Base-by-base conservation (phyloP, 371 early-diverging fungal species). In the Mortierella sp. region DNA sequence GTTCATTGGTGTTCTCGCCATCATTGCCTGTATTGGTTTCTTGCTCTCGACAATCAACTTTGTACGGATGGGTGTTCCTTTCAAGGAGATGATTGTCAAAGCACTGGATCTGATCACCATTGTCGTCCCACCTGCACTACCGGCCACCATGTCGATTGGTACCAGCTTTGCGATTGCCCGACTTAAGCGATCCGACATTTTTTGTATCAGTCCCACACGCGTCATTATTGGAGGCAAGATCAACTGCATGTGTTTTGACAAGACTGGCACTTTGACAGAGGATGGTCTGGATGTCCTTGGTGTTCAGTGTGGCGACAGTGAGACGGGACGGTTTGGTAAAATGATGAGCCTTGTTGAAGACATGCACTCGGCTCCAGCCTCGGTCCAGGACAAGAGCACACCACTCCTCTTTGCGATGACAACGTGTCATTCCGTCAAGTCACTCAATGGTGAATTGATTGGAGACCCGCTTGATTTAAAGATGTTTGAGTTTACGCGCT, bases 181-280 rank as follows among this genome's bases (percentile, higher is more conserved):
- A 23, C 84, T 99, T 46, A 91, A 91, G 60, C 88, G 89, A 57
- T 68, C 84, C n/a, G 89, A 91, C 25, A 98, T 99, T 59, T 96
- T 91, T 82, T 99, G 99, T 81, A 99, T 95, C 61, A 92, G 94
- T 51, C 97, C 98, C 1, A 92, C 97, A 7, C 86, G 97, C 18
- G 97, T 99, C 53, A 98, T 98, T 77, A 91, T 98, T 64, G 93
- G 98, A 46, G 99, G 99, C 47, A 96, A 96, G 70, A 84, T 99
- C 55, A 94, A 99, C 72, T 91, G 96, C 45, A 96, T 97, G 88
- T 94, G 97, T 70, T 99, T 99, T 88, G 99, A 99, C 86, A 99
- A 99, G 83, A 99, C 99, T 6, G 99, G 99, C 2, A 99, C 99
- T 6, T 81, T 99, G 56, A 99, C 99, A 1, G 97, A 98, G 76